A percentile compares a stretch with the other conserved stretches of the same genome.
These are phyloP conservation scores for Furcasterigmium furcatum DNA, from an alignment of 2,329 filamentous ascomycete species.

Conservation along the genomic window DNA sequence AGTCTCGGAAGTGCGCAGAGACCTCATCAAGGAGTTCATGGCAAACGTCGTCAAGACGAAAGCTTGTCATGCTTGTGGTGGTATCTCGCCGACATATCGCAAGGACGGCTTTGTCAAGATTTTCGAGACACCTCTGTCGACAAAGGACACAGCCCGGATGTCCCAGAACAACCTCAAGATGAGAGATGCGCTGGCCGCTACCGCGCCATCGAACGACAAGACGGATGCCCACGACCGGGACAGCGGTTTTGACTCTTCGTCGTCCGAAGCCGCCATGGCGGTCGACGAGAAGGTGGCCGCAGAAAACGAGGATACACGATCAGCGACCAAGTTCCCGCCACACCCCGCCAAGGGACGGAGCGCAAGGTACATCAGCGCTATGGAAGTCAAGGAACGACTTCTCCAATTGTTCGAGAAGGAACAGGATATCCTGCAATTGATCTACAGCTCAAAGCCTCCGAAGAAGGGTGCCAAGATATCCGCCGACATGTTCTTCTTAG, in stretches of 20 bases:
- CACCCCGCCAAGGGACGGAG: slow-evolving; percentile 30
- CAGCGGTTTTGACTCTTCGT: slow-evolving; percentile 65
- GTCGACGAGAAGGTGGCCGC: slow-evolving; percentile 33
- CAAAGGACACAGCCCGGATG: slow-evolving; percentile 78
- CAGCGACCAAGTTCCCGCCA: slow-evolving; percentile 23
- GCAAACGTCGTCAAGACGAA: slow-evolving; percentile 66
- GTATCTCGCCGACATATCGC: slow-evolving; percentile 77
- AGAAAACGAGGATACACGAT: slow-evolving; percentile 34
- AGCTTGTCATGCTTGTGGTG: slow-evolving; percentile 64
- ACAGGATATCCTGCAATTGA: slow-evolving; percentile 72
- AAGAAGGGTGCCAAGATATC: slow-evolving; percentile 57
- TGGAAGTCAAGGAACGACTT: slow-evolving; percentile 79
- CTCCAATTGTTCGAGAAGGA: slow-evolving; percentile 83
- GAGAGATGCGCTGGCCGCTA: slow-evolving; percentile 67
- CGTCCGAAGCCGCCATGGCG: slow-evolving; percentile 40
- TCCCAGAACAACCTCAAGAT: slow-evolving; percentile 63
- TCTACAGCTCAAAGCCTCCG: slow-evolving; percentile 74
- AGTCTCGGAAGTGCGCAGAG: slow-evolving; percentile 70
- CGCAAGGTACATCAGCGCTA: slow-evolving; percentile 77
- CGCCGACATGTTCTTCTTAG: slow-evolving; percentile 92
- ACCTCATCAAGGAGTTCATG: slow-evolving; percentile 78
- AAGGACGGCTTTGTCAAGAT: slow-evolving; percentile 93
- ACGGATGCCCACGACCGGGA: slow-evolving; percentile 50
- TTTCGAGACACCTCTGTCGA: slow-evolving; percentile 75
- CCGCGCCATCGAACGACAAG: slow-evolving; percentile 30